Base-by-base conservation (phyloP, 2,329 filamentous ascomycete species). In the Xylaria sp. region DNA sequence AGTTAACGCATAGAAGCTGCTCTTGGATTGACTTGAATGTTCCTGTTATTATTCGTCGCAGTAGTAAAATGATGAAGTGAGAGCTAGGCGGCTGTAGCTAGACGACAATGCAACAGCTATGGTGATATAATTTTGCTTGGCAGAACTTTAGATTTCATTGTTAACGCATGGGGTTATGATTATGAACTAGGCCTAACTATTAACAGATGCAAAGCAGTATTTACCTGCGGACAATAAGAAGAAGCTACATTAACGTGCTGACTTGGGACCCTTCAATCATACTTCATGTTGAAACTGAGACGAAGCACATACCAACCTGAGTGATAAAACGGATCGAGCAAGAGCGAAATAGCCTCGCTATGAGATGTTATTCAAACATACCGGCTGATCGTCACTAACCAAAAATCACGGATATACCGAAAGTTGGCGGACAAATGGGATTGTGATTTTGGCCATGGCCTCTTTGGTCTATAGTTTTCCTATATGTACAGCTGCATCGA, bases 401-500 rank as follows among this genome's bases (percentile, higher is more conserved):
- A 11, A 51, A 38, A 13, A 57, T 68, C 62, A 62, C 68, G 4
- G 5, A 23, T 17, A 54, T 42, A 36, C 7, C 20, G 6, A 23
- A 9, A 33, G 20, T 38, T 44, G 20, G 51, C 44, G n/a, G 57
- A 74, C 65, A 74, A 73, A 74, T 70, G 62, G 49, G 70, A 67
- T 31, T 70, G 62, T 56, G 23, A 40, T 56, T 63, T 70, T 59
- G 63, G 60, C 53, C 38, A 44, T 65, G 48, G 69, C 54, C 68
- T 63, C 65, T 64, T 74, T 66, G 63, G 72, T 75, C 72, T 75
- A 75, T 76, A 73, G 71, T 68, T 58, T 59, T 72, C 66, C 49
- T 74, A 72, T 75, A 76, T 75, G 70, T 76, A 76, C 74, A 77
- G 65, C 65, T 42, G 46, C 58, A 61, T 60, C 48, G 40, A 51